Percentiles rank a stretch among this genome's conserved stretches.
Conservation (phyloP, 345 rosid species). For the Aquilaria sinensis region DNA sequence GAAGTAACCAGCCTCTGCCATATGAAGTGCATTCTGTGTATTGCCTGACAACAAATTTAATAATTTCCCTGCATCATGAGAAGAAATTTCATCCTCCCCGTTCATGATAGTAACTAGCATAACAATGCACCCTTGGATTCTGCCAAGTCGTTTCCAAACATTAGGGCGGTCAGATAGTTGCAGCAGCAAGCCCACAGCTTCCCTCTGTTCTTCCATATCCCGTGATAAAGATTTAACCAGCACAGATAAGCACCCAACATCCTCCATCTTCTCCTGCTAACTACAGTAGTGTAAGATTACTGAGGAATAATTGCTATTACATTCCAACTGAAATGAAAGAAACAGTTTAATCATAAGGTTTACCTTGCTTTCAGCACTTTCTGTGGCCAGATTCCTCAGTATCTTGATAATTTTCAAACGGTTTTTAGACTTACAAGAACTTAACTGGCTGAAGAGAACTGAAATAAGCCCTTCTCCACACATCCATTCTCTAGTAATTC, state of each 20-base stretch:
- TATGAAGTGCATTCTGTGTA: constrained; percentile 66
- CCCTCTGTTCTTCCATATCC: constrained; percentile 47
- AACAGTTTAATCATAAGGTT: background rate
- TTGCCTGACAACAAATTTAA: constrained; percentile 51
- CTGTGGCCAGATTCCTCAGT: constrained; percentile 39
- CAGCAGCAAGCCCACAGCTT: constrained; percentile 53
- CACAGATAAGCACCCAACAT: constrained; percentile 31
- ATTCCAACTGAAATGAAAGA: background rate
- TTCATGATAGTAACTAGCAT: constrained; percentile 50
- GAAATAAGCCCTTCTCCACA: constrained; percentile 34
- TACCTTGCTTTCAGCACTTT: constrained; percentile 41
- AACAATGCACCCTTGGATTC: constrained; percentile 66
- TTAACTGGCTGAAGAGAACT: constrained; percentile 36
- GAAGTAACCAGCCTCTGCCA: constrained; percentile 79
- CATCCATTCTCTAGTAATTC: constrained; percentile 39
- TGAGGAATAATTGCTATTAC: constrained; percentile 1
- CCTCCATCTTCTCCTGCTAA: constrained; percentile 63
- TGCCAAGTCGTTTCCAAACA: constrained; percentile 48
- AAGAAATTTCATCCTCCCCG: constrained; percentile 45
- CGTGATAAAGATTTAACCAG: constrained; percentile 61
- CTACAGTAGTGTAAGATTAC: constrained; percentile 19
- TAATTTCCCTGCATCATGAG: constrained; percentile 45
- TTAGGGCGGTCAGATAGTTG: constrained; percentile 45
- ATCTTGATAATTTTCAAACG: constrained; percentile 34
- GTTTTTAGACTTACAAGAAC: constrained; percentile 29